These are phyloP conservation scores for Brettanomyces bruxellensis DNA, from an alignment of 805 yeast species.

Conservation along the genomic window DNA sequence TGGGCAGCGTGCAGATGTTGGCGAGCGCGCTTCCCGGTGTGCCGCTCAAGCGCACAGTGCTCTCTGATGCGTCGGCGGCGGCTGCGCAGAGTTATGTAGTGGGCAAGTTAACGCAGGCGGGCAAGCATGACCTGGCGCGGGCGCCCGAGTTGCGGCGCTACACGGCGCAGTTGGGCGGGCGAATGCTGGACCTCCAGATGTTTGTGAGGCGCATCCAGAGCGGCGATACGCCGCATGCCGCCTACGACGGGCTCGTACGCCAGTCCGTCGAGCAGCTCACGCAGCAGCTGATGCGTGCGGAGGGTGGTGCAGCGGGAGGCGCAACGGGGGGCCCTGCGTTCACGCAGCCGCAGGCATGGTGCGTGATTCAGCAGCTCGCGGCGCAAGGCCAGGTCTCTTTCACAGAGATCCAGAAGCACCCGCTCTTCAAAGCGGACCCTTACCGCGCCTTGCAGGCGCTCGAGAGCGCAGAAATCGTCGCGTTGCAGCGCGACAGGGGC, in stretches of 20 bases:
- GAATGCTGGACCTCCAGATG: slow-evolving; percentile 88
- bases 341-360: slow-evolving; percentile 69
- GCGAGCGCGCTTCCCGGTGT: slow-evolving; percentile 75
- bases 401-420: slow-evolving; percentile 43
- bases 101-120: slow-evolving; percentile 31
- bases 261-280: slow-evolving; percentile 86
- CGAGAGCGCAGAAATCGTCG: slow-evolving; percentile 71
- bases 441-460: slow-evolving; percentile 53
- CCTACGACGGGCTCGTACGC: slow-evolving; percentile 67
- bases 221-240: slow-evolving; percentile 76
- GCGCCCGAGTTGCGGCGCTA: slow-evolving; percentile 38
- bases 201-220: slow-evolving; percentile 80
- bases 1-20: slow-evolving; percentile 62
- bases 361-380: slow-evolving; percentile 57
- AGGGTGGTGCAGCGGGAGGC: slow-evolving; percentile 36
- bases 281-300: slow-evolving; percentile 53
- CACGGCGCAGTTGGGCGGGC: slow-evolving; percentile 80
- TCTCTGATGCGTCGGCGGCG: slow-evolving; percentile 72
- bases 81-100: slow-evolving; percentile 66
- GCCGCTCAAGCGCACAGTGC: slow-evolving; percentile 63
- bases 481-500: slow-evolving; percentile 71
- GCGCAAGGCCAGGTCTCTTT: slow-evolving; percentile 35
- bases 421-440: slow-evolving; percentile 50
- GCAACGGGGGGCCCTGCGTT: too few relatives aligned
- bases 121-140: not conserved